Evolutionary conservation across 495 filamentous ascomycete genomes (phyloP).

Genomic region (Penicillium flavigenum): DNA sequence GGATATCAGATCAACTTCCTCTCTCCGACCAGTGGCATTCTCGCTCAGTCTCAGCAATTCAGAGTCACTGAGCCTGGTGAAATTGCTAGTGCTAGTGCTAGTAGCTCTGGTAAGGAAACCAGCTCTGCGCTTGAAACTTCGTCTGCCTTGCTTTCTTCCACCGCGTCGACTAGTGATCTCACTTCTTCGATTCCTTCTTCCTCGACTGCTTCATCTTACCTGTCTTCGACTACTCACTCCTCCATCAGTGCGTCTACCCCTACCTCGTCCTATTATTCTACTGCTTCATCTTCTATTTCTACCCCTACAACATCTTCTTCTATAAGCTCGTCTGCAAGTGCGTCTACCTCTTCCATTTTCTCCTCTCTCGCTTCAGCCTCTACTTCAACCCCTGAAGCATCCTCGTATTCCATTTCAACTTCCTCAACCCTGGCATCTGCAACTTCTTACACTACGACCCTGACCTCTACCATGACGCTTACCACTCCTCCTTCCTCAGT

Average conservation of each 20-base stretch:
- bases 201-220: constrained; percentile 24
- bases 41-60: constrained; percentile 40
- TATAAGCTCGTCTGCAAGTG: constrained; percentile 18
- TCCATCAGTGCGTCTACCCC: constrained; percentile 29
- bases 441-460: background rate
- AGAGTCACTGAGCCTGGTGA: constrained; percentile 26
- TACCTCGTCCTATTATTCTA: constrained; percentile 25
- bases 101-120: constrained; percentile 36
- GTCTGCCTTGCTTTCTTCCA: constrained; percentile 17
- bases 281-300: constrained; percentile 24
- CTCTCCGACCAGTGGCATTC: constrained; percentile 28
- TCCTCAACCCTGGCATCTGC: background rate
- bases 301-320: constrained; percentile 27
- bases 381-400: background rate
- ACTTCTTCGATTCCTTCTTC: constrained; percentile 21
- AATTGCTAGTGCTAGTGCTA: constrained; percentile 6
- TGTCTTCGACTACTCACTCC: constrained; percentile 26
- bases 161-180: constrained; percentile 16
- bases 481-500: background rate
- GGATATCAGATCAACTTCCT: constrained; percentile 41
- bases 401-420: background rate
- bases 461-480: constrained; percentile 1
- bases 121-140: constrained; percentile 29
- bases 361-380: constrained; percentile 10
- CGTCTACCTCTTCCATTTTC: constrained; percentile 17